A percentile compares a stretch with the other conserved stretches of the same genome.
Evolutionary conservation across 331 rosid genomes (phyloP).

Genomic region (Rosa hybrid): DNA sequence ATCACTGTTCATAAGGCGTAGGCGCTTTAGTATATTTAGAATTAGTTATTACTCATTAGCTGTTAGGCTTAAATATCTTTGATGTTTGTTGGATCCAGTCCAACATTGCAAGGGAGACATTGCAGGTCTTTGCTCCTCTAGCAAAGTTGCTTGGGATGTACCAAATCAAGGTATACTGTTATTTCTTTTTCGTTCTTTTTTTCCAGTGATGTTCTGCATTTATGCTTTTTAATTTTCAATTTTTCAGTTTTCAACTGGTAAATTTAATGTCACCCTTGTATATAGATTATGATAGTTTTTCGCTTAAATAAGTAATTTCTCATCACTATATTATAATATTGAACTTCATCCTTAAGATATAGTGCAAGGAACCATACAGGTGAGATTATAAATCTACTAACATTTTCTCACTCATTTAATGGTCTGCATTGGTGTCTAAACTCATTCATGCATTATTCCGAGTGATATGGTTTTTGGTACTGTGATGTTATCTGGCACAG

Average conservation of each 20-base stretch:
- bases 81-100: conserved; percentile 48
- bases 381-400: conserved; percentile 32
- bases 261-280: conserved; percentile 2
- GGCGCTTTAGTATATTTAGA: too few relatives aligned
- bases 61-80: conserved; percentile 31
- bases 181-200: background rate
- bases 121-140: conserved; percentile 99
- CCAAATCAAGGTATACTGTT: conserved; percentile 80
- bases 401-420: conserved; percentile 18
- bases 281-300: background rate
- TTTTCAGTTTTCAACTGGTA: background rate
- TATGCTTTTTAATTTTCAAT: conserved; percentile 4
- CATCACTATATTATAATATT: background rate
- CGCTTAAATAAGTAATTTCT: conserved; percentile 3
- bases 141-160: conserved; percentile 99
- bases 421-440: conserved; percentile 18
- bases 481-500: background rate
- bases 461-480: background rate
- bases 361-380: conserved; percentile 94
- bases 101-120: conserved; percentile 92
- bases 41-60: conserved; percentile 5
- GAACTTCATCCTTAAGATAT: background rate
- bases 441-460: conserved; percentile 20
- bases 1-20: too few relatives aligned
- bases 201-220: background rate